Evolutionary conservation across 1,284 basidiomycete species (phyloP), one percentile per base, ranked within the genome.

Genomic region (Ustilago bromivora): DNA sequence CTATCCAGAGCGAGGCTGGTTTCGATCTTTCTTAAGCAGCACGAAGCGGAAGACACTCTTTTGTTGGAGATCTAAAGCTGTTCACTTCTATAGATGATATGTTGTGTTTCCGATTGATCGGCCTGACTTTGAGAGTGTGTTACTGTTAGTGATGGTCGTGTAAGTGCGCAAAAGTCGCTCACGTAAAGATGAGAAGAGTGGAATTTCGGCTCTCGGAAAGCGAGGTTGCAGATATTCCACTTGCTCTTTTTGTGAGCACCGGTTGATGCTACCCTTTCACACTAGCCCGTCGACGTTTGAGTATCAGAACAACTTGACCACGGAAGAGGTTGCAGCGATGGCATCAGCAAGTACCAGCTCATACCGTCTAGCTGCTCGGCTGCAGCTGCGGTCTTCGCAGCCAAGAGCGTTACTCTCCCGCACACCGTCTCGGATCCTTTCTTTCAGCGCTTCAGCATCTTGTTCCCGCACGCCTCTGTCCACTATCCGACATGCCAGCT

Each of bases 1-100:
- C 84, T 4, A 83, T 85, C 51, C 61, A 77, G 60, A 79, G 76
- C 58, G 81, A 74, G 15, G 83, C 84, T n/a, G 84, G 84, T 8
- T 86, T 86, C 35, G 82, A 86, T 63, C 71, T 86, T 3, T 83
- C 82, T 0, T 84, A 70, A 57, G n/a, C 7, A 19, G 23, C 23
- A 46, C n/a, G 31, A 51, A 51, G 28, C 11, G 10, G 23, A 8
- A 5, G 8, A 51, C n/a, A 49, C 28, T 49, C 6, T 49, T 49
- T 49, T 49, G 49, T 51, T 4, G 5, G n/a, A 6, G 1, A 6
- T 51, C 23, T 51, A 12, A 51, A 19, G 19, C 43, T 19, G n/a
- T 46, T 34, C 49, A 32, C 28, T 32, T 15, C 49, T 31, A 13
- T 4, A 17, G 13, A 13, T 15, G 10, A 12, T 51, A 17, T 13